Evolutionary conservation across 257 asterid species (phyloP).

Genomic region (Jasminum sambac): DNA sequence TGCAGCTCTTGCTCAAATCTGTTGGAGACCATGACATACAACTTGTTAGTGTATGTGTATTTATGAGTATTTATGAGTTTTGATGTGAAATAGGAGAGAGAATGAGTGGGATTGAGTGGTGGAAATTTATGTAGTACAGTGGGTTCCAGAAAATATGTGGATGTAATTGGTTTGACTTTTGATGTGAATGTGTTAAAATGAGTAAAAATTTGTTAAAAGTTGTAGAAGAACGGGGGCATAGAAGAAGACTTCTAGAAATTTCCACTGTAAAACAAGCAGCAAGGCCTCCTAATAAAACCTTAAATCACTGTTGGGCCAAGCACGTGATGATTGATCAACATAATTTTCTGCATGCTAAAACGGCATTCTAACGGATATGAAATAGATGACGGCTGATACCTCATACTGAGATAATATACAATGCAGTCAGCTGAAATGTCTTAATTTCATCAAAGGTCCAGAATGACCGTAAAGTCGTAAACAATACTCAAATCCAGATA

Average conservation of each 20-base stretch:
- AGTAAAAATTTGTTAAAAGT: too few relatives aligned
- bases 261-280: background rate
- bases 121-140: too few relatives aligned
- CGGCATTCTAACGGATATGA: background rate
- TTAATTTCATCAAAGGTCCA: slow-evolving; percentile 20
- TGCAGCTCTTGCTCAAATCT: background rate
- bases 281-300: slow-evolving; percentile 7
- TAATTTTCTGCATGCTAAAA: slow-evolving; percentile 5
- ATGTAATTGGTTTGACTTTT: too few relatives aligned
- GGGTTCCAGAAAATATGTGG: too few relatives aligned
- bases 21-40: background rate
- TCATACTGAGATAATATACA: background rate
- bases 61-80: too few relatives aligned
- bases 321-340: background rate
- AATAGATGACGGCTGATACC: slow-evolving; percentile 12
- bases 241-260: background rate
- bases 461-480: slow-evolving; percentile 4
- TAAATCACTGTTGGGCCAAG: slow-evolving; percentile 10
- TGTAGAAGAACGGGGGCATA: too few relatives aligned
- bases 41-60: too few relatives aligned
- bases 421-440: slow-evolving; percentile 13
- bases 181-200: too few relatives aligned
- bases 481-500: slow-evolving; percentile 13
- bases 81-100: too few relatives aligned
- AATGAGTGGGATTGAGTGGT: too few relatives aligned